Base-by-base conservation (phyloP, 148 eudicot genomes). In the Rhododendron vialii region DNA sequence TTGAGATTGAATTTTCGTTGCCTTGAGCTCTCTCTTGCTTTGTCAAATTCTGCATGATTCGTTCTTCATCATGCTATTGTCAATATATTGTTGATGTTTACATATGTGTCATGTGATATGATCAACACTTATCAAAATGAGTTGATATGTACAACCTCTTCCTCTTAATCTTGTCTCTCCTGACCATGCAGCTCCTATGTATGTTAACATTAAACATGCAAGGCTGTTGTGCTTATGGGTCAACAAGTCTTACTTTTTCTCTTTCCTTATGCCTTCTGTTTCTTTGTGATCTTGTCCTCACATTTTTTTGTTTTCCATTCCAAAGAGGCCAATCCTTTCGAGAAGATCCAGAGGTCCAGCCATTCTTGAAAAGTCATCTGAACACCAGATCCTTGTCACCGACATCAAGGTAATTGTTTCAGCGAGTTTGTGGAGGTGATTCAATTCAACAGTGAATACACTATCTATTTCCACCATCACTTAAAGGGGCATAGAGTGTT, bases 301-400 rank as follows among this genome's bases (percentile, higher is more conserved):
- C 35, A n/a, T 6, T n/a, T 67, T 18, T 67, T 24, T 67, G 74
- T n/a, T 67, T 67, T 26, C 74, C 35, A 67, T 71, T 5, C 76
- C 18, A 28, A 12, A 97, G 98, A 87, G 83, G 94, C 98, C 84
- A 96, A 95, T 43, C 96, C 83, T 97, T 94, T 84, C 91, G 94
- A 89, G 98, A 95, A 89, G 98, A 98, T 82, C 99, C 99, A 36
- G 87, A 95, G 94, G 96, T 75, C 99, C 98, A 30, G 86, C 99
- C 24, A 93, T 95, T 86, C 96, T 94, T 82, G 98, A 95, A 82
- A 98, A 95, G 84, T 95, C 98, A 28, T 95, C 98, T 59, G 99
- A 95, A 88, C 99, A 94, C 80, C 91, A 95, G 89, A 96, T 94
- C 85, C 99, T 97, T 91, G 98, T 95, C 36, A 94, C 98, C 86